These are phyloP conservation scores for Pythium brassicae DNA, from an alignment of 352 stramenopile species.

Conservation along the genomic window DNA sequence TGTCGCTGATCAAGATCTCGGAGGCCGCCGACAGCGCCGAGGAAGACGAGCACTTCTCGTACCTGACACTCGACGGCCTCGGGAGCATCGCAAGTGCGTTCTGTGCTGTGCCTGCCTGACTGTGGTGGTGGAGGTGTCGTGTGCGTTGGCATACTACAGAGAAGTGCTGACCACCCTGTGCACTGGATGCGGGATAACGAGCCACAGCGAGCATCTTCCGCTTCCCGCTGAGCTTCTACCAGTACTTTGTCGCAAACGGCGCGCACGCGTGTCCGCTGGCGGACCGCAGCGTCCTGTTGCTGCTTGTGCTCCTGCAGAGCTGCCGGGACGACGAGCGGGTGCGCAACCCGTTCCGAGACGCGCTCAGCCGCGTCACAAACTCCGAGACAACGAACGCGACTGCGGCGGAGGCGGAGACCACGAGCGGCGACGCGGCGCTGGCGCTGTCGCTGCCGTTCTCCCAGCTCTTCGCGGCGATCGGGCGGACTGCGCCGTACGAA, in stretches of 20 bases:
- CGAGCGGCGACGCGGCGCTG: slow-evolving; percentile 18
- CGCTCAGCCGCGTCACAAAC: slow-evolving; percentile 41
- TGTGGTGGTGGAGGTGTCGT: background rate
- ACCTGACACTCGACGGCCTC: slow-evolving; percentile 64
- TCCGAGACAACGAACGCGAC: slow-evolving; percentile 12
- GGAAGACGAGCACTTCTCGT: slow-evolving; percentile 61
- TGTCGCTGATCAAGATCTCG: slow-evolving; percentile 64
- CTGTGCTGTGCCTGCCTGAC: background rate
- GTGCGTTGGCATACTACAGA: no score
- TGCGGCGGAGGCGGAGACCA: slow-evolving; percentile 3
- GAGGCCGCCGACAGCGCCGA: slow-evolving; percentile 31
- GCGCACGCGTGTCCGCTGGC: slow-evolving; percentile 48
- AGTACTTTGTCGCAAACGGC: slow-evolving; percentile 61
- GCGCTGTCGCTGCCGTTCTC: slow-evolving; percentile 37
- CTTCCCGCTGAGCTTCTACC: slow-evolving; percentile 56
- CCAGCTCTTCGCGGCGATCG: slow-evolving; percentile 47
- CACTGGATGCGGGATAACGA: no score
- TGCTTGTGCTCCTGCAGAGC: slow-evolving; percentile 68
- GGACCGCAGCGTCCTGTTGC: slow-evolving; percentile 61
- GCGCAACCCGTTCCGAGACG: slow-evolving; percentile 63
- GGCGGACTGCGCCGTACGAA: slow-evolving; percentile 55
- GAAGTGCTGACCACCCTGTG: no score
- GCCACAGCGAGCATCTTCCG: slow-evolving; percentile 51
- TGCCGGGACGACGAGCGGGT: slow-evolving; percentile 41
- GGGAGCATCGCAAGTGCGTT: slow-evolving; percentile 54